These are phyloP conservation scores for Ilex aquifolium DNA, from an alignment of 257 asterid genomes.

Conservation along the genomic window DNA sequence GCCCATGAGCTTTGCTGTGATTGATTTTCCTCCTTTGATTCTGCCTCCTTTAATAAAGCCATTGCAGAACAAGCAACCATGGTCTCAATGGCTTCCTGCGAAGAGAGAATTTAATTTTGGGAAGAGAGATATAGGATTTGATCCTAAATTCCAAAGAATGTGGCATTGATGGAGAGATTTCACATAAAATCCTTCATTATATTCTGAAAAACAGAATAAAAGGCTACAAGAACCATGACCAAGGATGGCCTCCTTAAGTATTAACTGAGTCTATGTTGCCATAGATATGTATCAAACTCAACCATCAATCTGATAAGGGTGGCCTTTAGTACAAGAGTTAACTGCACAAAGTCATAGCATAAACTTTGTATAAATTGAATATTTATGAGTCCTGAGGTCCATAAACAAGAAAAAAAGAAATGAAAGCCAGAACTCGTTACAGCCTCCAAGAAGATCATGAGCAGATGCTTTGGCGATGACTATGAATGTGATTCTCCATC, in stretches of 20 bases:
- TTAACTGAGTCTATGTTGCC: background rate
- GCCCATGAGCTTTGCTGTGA: slow-evolving; percentile 59
- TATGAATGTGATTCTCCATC: too few species aligned
- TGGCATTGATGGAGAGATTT: background rate
- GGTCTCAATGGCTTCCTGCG: slow-evolving; percentile 88
- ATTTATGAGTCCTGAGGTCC: too few species aligned
- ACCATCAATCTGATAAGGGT: too few species aligned
- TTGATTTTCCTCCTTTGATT: slow-evolving; percentile 41
- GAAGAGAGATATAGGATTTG: background rate
- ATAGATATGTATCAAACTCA: background rate
- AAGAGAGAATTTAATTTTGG: slow-evolving; percentile 6
- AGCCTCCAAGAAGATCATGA: too few species aligned
- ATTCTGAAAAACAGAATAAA: too few species aligned
- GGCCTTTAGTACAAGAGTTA: too few species aligned
- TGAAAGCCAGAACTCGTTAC: too few species aligned
- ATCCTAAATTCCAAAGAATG: background rate
- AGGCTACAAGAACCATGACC: background rate
- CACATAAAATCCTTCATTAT: too few species aligned
- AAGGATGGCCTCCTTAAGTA: background rate
- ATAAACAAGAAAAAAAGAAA: too few species aligned
- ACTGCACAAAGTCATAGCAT: too few species aligned
- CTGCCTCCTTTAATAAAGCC: slow-evolving; percentile 74
- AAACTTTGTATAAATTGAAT: too few species aligned
- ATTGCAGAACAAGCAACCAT: slow-evolving; percentile 90
- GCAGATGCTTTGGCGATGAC: too few species aligned